Conservation (phyloP, 305 asterid species). For the Plantago lanceolata region DNA sequence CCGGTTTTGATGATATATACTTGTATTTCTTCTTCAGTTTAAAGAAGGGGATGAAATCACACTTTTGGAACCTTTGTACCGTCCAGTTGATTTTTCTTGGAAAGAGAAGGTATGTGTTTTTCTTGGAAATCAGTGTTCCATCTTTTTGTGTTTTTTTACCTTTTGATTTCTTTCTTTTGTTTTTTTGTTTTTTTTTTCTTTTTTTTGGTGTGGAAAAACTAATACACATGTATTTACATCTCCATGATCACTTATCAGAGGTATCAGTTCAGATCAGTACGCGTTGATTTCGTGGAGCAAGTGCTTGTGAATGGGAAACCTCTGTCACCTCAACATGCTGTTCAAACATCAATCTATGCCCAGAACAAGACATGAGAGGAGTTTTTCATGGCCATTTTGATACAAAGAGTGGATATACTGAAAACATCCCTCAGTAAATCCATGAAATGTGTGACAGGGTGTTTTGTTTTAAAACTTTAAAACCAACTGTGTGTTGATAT, state of each 20-base stretch:
- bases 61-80: constrained; percentile 69
- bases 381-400: not conserved
- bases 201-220: not conserved
- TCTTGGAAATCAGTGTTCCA: not conserved
- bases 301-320: constrained; percentile 74
- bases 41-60: constrained; percentile 80
- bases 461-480: constrained; percentile 3
- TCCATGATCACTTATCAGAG: constrained; percentile 36
- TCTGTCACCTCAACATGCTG: constrained; percentile 46
- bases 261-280: constrained; percentile 76
- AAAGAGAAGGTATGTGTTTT: constrained; percentile 48
- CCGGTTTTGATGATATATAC: not conserved
- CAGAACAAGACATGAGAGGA: constrained; percentile 62
- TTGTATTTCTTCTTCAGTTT: constrained; percentile 41
- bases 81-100: constrained; percentile 61
- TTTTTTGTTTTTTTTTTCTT: too few relatives aligned
- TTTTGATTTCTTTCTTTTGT: not conserved
- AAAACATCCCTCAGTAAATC: not conserved
- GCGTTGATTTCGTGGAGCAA: constrained; percentile 83
- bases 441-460: not conserved
- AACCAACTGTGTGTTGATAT: not conserved
- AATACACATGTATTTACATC: constrained; percentile 12
- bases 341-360: constrained; percentile 62
- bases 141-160: not conserved
- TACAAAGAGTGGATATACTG: not conserved